These are phyloP conservation scores for Moricandia moricandioides DNA, from an alignment of 345 rosid genomes.

Conservation along the genomic window DNA sequence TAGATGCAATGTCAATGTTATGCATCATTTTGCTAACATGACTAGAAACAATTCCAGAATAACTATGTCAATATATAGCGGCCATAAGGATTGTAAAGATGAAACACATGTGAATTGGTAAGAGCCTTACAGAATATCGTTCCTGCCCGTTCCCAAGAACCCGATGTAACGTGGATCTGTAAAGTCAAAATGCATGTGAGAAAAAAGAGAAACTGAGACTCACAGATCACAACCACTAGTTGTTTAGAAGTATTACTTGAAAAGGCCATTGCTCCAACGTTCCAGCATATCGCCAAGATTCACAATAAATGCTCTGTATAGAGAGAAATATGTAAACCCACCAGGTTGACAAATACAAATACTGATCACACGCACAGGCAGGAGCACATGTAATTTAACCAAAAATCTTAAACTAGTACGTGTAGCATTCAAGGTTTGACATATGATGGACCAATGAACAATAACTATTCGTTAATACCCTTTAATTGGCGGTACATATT, in stretches of 20 bases:
- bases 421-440: background rate
- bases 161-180: constrained; percentile 86
- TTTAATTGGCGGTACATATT: constrained; percentile 68
- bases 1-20: background rate
- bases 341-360: constrained; percentile 7
- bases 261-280: constrained; percentile 88
- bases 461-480: constrained; percentile 49
- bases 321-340: background rate
- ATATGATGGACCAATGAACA: background rate
- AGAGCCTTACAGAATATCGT: constrained; percentile 69
- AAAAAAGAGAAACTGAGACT: background rate
- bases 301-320: constrained; percentile 67
- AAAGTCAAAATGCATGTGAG: background rate
- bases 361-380: background rate
- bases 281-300: constrained; percentile 93
- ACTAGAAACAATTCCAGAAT: too few relatives aligned
- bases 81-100: background rate
- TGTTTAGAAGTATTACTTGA: constrained; percentile 50
- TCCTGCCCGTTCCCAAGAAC: constrained; percentile 74
- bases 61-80: background rate
- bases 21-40: background rate
- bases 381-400: background rate
- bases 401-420: background rate
- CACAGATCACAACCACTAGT: background rate
- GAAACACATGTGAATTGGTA: background rate